A percentile compares a stretch with the other conserved stretches of the same genome.
Conservation (phyloP, 2,329 filamentous ascomycete species). For the Rhynchosporium secalis region DNA sequence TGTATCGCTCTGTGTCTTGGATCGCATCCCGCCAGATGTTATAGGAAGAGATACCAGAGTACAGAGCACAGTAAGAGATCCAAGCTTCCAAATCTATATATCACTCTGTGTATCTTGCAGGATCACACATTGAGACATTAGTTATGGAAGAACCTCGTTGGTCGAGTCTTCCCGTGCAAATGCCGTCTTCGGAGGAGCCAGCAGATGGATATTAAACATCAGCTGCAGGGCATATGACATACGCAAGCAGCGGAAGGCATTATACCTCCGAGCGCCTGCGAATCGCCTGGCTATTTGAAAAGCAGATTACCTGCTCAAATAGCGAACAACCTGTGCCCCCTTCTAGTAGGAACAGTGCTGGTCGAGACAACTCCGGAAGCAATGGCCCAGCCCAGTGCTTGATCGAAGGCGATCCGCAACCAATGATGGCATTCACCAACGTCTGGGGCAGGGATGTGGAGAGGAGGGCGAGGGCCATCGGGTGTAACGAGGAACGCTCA, state of each 20-base stretch:
- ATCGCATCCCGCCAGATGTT: slow-evolving; percentile 8
- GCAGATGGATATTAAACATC: slow-evolving; percentile 15
- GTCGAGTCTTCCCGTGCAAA: slow-evolving; percentile 25
- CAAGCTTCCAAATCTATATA: background rate
- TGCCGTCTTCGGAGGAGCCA: slow-evolving; percentile 31
- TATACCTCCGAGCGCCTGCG: slow-evolving; percentile 30
- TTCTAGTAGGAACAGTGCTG: background rate
- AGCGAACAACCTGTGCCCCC: slow-evolving; percentile 14
- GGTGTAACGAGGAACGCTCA: slow-evolving; percentile 24
- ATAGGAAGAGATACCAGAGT: slow-evolving; percentile 12
- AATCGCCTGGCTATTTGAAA: slow-evolving; percentile 16
- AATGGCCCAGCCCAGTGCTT: slow-evolving; percentile 39
- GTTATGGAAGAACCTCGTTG: slow-evolving; percentile 16
- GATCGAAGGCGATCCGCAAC: slow-evolving; percentile 31
- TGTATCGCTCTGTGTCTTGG: background rate
- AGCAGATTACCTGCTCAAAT: background rate
- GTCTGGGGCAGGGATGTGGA: slow-evolving; percentile 30
- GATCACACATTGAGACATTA: slow-evolving; percentile 20
- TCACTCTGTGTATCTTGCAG: background rate
- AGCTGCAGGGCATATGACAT: slow-evolving; percentile 16
- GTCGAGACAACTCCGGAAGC: slow-evolving; percentile 36
- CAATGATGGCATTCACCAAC: slow-evolving; percentile 38
- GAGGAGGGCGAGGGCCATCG: slow-evolving; percentile 28
- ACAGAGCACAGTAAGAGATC: slow-evolving; percentile 12
- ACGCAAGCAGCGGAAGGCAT: slow-evolving; percentile 22